Evolutionary conservation across 2,329 filamentous ascomycete species (phyloP), one percentile per base, ranked within the genome.

Genomic region (Moelleriella libera): DNA sequence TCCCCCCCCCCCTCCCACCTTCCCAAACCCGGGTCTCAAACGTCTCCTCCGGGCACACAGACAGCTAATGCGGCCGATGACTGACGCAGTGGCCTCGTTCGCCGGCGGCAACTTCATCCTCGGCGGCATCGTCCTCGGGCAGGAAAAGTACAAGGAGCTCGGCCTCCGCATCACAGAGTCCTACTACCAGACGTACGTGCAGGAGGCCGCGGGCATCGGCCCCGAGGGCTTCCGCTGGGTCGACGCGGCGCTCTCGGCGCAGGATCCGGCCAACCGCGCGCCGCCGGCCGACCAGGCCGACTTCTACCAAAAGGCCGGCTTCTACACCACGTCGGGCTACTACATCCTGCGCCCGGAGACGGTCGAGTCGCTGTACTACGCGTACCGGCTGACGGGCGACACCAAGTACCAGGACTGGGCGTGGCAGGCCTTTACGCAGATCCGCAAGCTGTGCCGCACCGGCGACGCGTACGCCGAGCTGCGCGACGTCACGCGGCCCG

Each of bases 41-140:
- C 2, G 21, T 21, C 21, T 21, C 21, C 21, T 21, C 21, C 3
- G 21, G 21, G 21, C 21, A 21, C 21, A 21, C 21, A 21, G 34
- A 37, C 34, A 37, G 12, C 34, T 9, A 5, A 37, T 37, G 34
- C 34, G 8, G 34, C 48, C 29, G 28, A n/a, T 11, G 14, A 5
- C 9, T 2, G 29, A 32, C 39, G 45, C 47, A 77, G 74, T 94
- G 49, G 83, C 84, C 37, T 92, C 86, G 63, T 94, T 94, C 58
- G 78, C 84, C 48, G 88, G 85, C 34, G 88, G 88, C 12, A 94
- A 83, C 63, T 88, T 94, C 66, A 81, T 94, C 55, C 76, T 94
- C 14, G 88, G 83, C 28, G 88, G 87, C 4, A 73, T 84, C 29
- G 77, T 82, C 1, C 75, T 94, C 39, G 65, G 73, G 44, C 66